These are phyloP conservation scores for Pleurotus giganteus DNA, from an alignment of 768 basidiomycete genomes.

Conservation along the genomic window DNA sequence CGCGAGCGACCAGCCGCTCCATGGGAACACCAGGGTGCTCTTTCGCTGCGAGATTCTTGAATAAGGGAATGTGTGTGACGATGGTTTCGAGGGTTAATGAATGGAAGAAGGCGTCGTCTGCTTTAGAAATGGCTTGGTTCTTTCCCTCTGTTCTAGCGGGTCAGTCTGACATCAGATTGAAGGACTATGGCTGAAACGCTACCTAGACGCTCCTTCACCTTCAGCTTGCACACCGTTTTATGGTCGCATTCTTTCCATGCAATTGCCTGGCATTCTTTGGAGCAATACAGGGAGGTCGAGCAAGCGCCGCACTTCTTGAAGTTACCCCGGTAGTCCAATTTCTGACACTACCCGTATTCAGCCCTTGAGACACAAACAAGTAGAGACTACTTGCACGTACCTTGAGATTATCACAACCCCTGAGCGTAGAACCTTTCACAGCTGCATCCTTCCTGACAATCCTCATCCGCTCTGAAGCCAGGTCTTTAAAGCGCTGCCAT, in stretches of 20 bases:
- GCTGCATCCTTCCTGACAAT: slow-evolving; percentile 22
- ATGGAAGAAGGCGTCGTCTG: slow-evolving; percentile 32
- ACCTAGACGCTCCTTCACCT: slow-evolving; percentile 35
- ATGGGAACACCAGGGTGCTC: slow-evolving; percentile 23
- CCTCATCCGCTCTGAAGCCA: slow-evolving; percentile 24
- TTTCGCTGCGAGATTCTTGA: slow-evolving; percentile 22
- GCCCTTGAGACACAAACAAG: no score
- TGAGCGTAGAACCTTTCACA: slow-evolving; percentile 23
- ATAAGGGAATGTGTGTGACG: slow-evolving; percentile 21
- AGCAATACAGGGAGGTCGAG: slow-evolving; percentile 34
- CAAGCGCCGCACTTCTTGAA: slow-evolving; percentile 34
- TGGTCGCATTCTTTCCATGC: slow-evolving; percentile 37
- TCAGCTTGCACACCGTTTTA: slow-evolving; percentile 33
- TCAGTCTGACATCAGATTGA: neutral
- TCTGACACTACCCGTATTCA: slow-evolving; percentile 40
- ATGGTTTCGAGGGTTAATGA: slow-evolving; percentile 33
- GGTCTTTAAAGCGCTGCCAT: slow-evolving; percentile 24
- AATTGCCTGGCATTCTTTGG: slow-evolving; percentile 33
- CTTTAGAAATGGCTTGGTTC: slow-evolving; percentile 26
- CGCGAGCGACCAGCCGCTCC: slow-evolving; percentile 27
- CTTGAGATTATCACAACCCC: slow-evolving; percentile 35
- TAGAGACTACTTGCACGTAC: no score
- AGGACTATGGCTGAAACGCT: neutral
- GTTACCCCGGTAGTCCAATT: slow-evolving; percentile 29
- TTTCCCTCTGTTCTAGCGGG: slow-evolving; percentile 25